Conservation (phyloP, 352 stramenopile species). For the Phytophthora tentaculata region DNA sequence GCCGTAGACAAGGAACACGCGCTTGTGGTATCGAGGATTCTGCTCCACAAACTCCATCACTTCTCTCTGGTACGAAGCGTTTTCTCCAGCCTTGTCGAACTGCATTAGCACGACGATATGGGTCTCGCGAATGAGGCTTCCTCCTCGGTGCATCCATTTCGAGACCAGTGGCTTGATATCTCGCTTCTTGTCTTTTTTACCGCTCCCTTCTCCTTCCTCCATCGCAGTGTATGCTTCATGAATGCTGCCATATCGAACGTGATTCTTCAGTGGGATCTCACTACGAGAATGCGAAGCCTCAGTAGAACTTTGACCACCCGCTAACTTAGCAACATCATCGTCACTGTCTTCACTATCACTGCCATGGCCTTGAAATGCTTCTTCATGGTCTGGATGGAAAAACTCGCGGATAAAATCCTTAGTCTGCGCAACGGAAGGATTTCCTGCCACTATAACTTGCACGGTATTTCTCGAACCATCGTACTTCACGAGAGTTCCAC, state of each 20-base stretch:
- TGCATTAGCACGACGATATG: conserved; percentile 85
- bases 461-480: conserved; percentile 67
- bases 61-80: conserved; percentile 62
- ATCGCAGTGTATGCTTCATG: conserved; percentile 38
- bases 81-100: conserved; percentile 62
- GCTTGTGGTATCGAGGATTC: conserved; percentile 75
- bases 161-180: conserved; percentile 34
- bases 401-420: conserved; percentile 91
- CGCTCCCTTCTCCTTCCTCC: conserved; percentile 35
- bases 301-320: conserved; percentile 7
- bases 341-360: conserved; percentile 25
- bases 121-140: conserved; percentile 67
- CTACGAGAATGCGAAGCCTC: conserved; percentile 18
- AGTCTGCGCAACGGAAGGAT: conserved; percentile 75
- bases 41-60: conserved; percentile 73
- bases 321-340: conserved; percentile 13
- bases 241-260: conserved; percentile 31
- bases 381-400: conserved; percentile 87
- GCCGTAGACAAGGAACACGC: conserved; percentile 83
- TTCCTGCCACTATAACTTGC: conserved; percentile 89
- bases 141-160: conserved; percentile 59
- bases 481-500: conserved; percentile 62
- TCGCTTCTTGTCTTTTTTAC: conserved; percentile 22
- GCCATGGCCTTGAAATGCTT: conserved; percentile 36
- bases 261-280: conserved; percentile 25